A percentile compares a stretch with the other conserved stretches of the same genome.
phyloP scores from a whole-genome alignment of 306 rosid genomes.

The Vachellia pachyceras region DNA sequence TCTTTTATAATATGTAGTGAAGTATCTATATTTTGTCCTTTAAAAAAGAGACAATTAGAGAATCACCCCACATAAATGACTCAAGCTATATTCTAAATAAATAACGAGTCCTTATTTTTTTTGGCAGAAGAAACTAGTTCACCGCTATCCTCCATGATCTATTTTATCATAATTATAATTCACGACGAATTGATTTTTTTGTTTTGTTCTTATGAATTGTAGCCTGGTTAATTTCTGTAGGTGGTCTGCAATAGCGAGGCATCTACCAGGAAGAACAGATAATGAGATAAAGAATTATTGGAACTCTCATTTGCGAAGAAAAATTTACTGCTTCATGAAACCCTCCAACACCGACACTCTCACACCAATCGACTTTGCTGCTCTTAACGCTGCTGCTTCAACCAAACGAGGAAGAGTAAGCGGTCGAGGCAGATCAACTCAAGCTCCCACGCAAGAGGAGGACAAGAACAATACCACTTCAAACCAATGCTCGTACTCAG shows the following conservation, averaged over 20 bases:
- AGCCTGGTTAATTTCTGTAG: constrained; percentile 44
- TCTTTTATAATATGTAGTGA: too few relatives aligned
- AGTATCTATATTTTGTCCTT: too few relatives aligned
- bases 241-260: constrained; percentile 86
- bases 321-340: constrained; percentile 63
- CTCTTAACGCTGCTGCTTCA: constrained; percentile 37
- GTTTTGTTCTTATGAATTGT: background rate
- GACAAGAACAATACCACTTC: constrained; percentile 4
- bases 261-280: constrained; percentile 84
- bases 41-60: too few relatives aligned
- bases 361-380: constrained; percentile 39
- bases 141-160: background rate
- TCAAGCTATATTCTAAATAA: too few relatives aligned
- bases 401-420: constrained; percentile 38
- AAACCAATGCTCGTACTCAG: constrained; percentile 23
- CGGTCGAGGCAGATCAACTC: constrained; percentile 28
- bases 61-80: too few relatives aligned
- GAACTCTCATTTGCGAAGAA: constrained; percentile 85
- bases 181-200: background rate
- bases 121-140: too few relatives aligned
- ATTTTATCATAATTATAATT: background rate
- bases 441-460: constrained; percentile 33
- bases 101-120: too few relatives aligned
- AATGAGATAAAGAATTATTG: constrained; percentile 89
- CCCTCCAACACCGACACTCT: constrained; percentile 42